Base-by-base conservation (phyloP, 225 moss, liverwort and hornwort species). In the Neckera pumila region DNA sequence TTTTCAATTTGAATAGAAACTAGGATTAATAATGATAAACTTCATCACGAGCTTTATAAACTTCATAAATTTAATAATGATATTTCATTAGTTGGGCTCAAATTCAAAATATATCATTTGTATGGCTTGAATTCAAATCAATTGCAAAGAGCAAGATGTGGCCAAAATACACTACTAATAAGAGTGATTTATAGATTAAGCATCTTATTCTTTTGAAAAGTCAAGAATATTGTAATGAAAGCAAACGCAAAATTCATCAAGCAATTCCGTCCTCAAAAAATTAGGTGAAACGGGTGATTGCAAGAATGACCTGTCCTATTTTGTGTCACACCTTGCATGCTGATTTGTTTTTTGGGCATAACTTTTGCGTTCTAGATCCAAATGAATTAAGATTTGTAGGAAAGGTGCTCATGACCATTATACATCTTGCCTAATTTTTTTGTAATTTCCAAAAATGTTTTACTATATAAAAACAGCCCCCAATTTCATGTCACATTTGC, bases 251-350 rank as follows among this genome's bases (percentile, higher is more conserved):
- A 27, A 5, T 9, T 16, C 9, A 43, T 42, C 5, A 42, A 71
- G 3, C 26, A 26, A 40, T 1, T 22, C 4, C 34, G 1, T 57
- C 4, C 14, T 1, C 2, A 2, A 38, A 25, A 70, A 25, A 14
- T 14, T 51, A 3, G 51, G 8, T 40, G 4, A 40, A 14, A 2
- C 40, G 8, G n/a, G n/a, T n/a, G n/a, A n/a, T n/a, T n/a, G n/a
- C n/a, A n/a, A n/a, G n/a, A n/a, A n/a, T n/a, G n/a, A n/a, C n/a
- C n/a, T n/a, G n/a, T n/a, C n/a, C n/a, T n/a, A n/a, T n/a, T n/a
- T n/a, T n/a, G n/a, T n/a, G n/a, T n/a, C n/a, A n/a, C n/a, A n/a
- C n/a, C n/a, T n/a, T n/a, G n/a, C n/a, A n/a, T n/a, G n/a, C n/a
- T n/a, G n/a, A n/a, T n/a, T n/a, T n/a, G n/a, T n/a, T n/a, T n/a